These are phyloP conservation scores for Ganoderma multipileum DNA, from an alignment of 1,284 basidiomycete species.

Conservation along the genomic window DNA sequence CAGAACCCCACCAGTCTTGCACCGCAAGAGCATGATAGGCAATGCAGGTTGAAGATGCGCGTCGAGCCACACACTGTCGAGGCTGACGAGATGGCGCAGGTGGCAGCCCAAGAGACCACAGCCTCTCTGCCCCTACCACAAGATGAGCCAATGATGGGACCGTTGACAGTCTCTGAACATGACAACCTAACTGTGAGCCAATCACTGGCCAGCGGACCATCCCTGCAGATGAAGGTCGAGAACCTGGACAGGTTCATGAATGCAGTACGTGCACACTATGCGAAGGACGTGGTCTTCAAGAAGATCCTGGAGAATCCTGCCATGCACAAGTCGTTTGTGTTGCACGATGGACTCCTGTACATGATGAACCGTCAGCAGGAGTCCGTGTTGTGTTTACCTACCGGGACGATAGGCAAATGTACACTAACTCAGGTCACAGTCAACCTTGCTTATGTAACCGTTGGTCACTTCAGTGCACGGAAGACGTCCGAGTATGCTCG, in stretches of 20 bases:
- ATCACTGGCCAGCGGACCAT: not conserved
- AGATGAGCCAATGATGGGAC: too few relatives aligned
- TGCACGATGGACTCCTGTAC: conserved; percentile 18
- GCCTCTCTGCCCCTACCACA: too few relatives aligned
- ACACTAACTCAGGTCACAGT: conserved; percentile 33
- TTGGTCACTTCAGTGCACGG: conserved; percentile 37
- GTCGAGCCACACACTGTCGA: conserved; percentile 1
- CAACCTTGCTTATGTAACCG: conserved; percentile 32
- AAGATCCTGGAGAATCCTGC: conserved; percentile 22
- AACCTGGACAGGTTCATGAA: not conserved
- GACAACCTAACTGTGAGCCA: not conserved
- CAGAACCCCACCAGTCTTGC: not conserved
- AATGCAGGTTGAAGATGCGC: not conserved
- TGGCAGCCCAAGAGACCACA: not conserved
- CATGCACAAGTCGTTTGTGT: conserved; percentile 26
- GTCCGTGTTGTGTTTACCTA: conserved; percentile 34
- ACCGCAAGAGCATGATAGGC: not conserved
- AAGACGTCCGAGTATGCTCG: conserved; percentile 36
- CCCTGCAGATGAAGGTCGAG: not conserved
- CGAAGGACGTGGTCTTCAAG: conserved; percentile 17
- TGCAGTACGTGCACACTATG: conserved; percentile 7
- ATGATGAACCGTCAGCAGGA: conserved; percentile 21
- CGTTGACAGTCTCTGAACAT: too few relatives aligned
- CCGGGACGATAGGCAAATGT: conserved; percentile 8
- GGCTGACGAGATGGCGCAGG: conserved; percentile 10